These are phyloP conservation scores for Trichoderma breve DNA, from an alignment of 2,329 filamentous ascomycete genomes.

Conservation along the genomic window DNA sequence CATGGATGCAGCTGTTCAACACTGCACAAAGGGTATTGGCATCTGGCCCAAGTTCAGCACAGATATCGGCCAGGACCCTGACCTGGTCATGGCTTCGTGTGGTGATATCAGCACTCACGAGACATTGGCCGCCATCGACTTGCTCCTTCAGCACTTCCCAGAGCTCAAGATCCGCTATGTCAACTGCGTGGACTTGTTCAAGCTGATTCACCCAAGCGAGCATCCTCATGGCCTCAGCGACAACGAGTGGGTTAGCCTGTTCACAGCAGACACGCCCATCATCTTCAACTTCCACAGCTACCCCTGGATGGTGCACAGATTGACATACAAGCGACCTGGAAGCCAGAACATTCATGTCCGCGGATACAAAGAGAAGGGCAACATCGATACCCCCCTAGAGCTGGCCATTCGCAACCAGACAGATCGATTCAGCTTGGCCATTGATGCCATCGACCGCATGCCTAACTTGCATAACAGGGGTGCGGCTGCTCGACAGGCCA, in stretches of 20 bases:
- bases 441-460: constrained; percentile 72
- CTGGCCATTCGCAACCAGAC: constrained; percentile 75
- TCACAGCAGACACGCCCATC: constrained; percentile 69
- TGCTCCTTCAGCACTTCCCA: constrained; percentile 69
- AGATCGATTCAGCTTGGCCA: constrained; percentile 73
- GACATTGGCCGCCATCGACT: constrained; percentile 69
- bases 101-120: constrained; percentile 75
- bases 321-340: constrained; percentile 73
- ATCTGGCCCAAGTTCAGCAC: constrained; percentile 78
- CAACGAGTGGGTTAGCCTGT: constrained; percentile 64
- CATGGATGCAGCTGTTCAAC: constrained; percentile 69
- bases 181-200: constrained; percentile 79
- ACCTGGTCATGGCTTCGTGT: constrained; percentile 73
- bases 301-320: constrained; percentile 73
- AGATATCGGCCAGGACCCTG: constrained; percentile 65
- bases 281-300: constrained; percentile 87
- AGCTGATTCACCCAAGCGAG: constrained; percentile 66
- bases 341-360: constrained; percentile 68
- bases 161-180: constrained; percentile 74
- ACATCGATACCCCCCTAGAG: constrained; percentile 78
- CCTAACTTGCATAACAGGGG: constrained; percentile 62
- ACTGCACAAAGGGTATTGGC: constrained; percentile 75
- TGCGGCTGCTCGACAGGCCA: constrained; percentile 58
- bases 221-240: constrained; percentile 73
- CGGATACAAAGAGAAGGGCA: constrained; percentile 80